Conservation (phyloP, 305 asterid species). For the Striga hermonthica region DNA sequence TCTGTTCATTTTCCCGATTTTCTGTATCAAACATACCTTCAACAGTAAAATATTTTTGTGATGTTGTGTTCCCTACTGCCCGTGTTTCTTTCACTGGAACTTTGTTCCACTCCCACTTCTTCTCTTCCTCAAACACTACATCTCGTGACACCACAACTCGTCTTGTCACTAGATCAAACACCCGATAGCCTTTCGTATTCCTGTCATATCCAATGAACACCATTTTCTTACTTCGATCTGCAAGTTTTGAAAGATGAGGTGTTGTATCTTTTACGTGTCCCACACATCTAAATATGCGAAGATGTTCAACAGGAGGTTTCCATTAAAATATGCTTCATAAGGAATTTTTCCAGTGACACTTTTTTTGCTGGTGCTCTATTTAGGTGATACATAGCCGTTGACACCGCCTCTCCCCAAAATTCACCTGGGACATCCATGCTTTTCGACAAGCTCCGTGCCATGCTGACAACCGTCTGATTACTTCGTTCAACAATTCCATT, state of each 20-base stretch:
- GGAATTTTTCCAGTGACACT: not conserved
- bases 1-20: not conserved
- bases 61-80: not conserved
- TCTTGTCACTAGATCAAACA: not conserved
- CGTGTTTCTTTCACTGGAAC: not conserved
- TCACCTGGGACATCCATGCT: not conserved
- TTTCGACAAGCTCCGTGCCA: not conserved
- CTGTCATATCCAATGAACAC: not conserved
- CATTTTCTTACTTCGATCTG: not conserved
- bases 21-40: not conserved
- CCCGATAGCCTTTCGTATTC: not conserved
- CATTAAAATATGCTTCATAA: not conserved
- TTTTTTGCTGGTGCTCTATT: not conserved
- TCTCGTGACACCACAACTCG: not conserved
- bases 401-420: not conserved
- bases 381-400: not conserved
- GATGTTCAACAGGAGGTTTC: not conserved
- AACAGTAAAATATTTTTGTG: not conserved
- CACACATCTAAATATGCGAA: not conserved
- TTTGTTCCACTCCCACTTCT: not conserved
- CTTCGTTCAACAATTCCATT: slow-evolving; percentile 6
- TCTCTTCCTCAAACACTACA: not conserved
- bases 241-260: not conserved
- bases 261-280: not conserved
- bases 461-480: not conserved